Base-by-base conservation (phyloP, 441 rosid genomes). In the Gossypium trilobum region DNA sequence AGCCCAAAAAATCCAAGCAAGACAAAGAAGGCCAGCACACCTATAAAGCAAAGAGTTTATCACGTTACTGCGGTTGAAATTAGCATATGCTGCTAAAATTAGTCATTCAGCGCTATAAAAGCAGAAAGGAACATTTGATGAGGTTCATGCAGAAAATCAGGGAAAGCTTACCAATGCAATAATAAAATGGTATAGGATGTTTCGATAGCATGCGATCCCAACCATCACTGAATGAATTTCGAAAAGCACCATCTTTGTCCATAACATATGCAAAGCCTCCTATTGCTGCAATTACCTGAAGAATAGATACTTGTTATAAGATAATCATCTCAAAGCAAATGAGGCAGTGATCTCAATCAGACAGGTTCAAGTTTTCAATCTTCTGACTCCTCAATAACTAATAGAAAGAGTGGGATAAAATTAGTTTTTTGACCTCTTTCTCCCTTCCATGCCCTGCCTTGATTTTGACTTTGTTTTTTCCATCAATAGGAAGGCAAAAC, bases 171-270 rank as follows among this genome's bases (percentile, higher is more conserved):
- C 31, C 31, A 27, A 27, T 4, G 5, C 31, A 27, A 4, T 27
- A 27, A 27, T 27, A 27, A 27, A 27, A 27, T 27, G 31, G 31
- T 27, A 27, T 27, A 27, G 31, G 31, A 27, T 27, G 31, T 3
- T 27, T 27, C 5, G 31, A 4, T 27, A 27, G 31, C 31, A 27
- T 27, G 31, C 31, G 31, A 27, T 27, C 31, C 31, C 31, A 27
- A 33, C 92, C 91, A 78, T 89, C 97, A 80, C 89, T 90, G 79
- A 94, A 94, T 42, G 97, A 94, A 74, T 94, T 89, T 54, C 95
- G 86, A 73, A 94, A 94, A 42, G 88, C 84, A 63, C 99, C 99
- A 70, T 92, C 95, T 84, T 90, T 92, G 80, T 94, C 97, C 95
- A 94, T 86, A 57, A 92, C 60, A 75, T 86, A 94, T 42, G 97